Evolutionary conservation across 208 protist species (phyloP).

Genomic region (Acanthamoeba royreba): DNA sequence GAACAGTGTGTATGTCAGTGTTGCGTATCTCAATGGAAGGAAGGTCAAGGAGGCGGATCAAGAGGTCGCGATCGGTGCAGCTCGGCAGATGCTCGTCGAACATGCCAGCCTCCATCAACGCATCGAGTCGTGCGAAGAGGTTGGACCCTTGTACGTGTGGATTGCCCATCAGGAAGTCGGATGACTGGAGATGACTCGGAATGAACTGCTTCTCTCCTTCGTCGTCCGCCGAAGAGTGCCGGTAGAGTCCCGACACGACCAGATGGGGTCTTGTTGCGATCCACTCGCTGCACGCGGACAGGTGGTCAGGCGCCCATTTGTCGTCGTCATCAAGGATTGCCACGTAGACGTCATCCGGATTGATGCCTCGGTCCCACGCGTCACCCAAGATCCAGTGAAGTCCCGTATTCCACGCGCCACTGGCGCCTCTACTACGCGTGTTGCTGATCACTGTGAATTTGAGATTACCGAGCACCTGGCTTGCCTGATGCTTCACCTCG

Average conservation of each 20-base stretch:
- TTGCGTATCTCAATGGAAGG: not conserved
- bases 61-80: not conserved
- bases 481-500: not conserved
- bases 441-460: not conserved
- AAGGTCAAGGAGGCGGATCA: not conserved
- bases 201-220: not conserved
- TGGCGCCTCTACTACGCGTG: not conserved
- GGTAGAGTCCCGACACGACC: not conserved
- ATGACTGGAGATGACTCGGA: not conserved
- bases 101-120: not conserved
- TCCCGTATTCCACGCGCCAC: not conserved
- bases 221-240: not conserved
- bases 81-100: not conserved
- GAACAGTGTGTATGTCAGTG: not conserved
- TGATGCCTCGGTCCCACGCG: no score
- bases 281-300: not conserved
- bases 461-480: not conserved
- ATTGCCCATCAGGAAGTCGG: not conserved
- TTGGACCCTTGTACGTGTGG: not conserved
- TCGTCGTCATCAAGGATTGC: not conserved
- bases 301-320: not conserved
- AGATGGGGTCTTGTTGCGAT: not conserved
- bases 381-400: not conserved
- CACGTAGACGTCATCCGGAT: not conserved
- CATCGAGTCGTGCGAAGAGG: not conserved